Base-by-base conservation (phyloP, 2,329 filamentous ascomycete species). In the Shiraia bambusicola region DNA sequence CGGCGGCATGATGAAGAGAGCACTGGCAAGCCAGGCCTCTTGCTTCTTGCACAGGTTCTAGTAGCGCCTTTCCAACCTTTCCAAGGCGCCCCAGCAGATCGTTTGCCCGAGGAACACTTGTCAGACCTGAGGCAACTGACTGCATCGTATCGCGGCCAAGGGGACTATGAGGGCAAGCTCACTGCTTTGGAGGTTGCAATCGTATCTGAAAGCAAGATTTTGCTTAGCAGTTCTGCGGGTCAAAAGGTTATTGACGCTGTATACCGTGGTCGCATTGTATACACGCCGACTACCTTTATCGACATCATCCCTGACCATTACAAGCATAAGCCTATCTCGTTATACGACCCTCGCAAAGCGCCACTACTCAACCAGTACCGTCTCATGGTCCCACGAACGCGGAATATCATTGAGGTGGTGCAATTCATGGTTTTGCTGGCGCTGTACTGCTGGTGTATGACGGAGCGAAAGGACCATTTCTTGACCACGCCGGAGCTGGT, bases 231-330 rank as follows among this genome's bases (percentile, higher is more conserved):
- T 28, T 86, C 86, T 0, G 85, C 88, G 2, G 91, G 86, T 49
- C 86, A 91, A 63, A 87, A 86, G 67, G 86, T 94, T 14, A 84
- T 93, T 22, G 81, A 87, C 52, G 88, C 87, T 34, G 89, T 94
- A 32, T 93, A 92, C 59, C 82, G 84, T 28, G 88, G 88, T 4
- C 78, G 86, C 25, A 80, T 94, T 47, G 83, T 90, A 26, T 93
- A 93, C 62, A 92, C 88, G 0, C 88, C 88, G 0, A 88, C 84
- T 0, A 83, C 83, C 0, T 90, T 88, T 63, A 81, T 92, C 65
- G 86, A 93, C 65, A 86, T 94, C 44, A 82, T 94, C 34, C 88
- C 88, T 1, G 88, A 93, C 63, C 83, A 86, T 55, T 94, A 93
- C 74, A 93, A 93, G 70, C 80, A 86, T 58, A 87, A 87, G 54